phyloP scores from a whole-genome alignment of 108 stramenopile species.

The Cyclotella atomus region DNA sequence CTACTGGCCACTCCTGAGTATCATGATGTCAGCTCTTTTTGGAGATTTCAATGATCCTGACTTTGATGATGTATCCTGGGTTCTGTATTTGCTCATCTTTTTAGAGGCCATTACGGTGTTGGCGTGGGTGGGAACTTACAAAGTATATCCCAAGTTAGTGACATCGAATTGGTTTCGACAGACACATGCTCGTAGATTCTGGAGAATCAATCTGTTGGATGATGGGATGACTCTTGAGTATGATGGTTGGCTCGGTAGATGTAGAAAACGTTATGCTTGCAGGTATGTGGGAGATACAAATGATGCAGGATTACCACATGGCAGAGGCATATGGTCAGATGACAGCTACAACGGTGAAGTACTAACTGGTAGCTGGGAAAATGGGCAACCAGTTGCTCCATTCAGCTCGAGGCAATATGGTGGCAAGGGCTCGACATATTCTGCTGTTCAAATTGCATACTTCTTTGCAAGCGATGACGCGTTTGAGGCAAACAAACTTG shows the following conservation, averaged over 20 bases:
- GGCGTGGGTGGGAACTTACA: conserved; percentile 24
- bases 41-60: conserved; percentile 1
- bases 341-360: conserved; percentile 55
- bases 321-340: conserved; percentile 53
- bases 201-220: conserved; percentile 17
- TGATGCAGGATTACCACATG: conserved; percentile 49
- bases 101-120: conserved; percentile 30
- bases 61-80: not conserved
- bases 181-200: conserved; percentile 26
- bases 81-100: conserved; percentile 34
- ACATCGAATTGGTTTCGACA: conserved; percentile 38
- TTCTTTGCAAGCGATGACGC: conserved; percentile 48
- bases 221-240: conserved; percentile 39
- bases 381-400: conserved; percentile 52
- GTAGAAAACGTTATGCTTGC: conserved; percentile 32
- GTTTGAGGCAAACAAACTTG: conserved; percentile 36
- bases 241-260: conserved; percentile 15
- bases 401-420: conserved; percentile 48
- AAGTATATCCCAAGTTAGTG: conserved; percentile 45
- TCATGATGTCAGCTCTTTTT: conserved; percentile 21
- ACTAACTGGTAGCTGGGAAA: conserved; percentile 47
- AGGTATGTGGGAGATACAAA: conserved; percentile 44
- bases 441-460: conserved; percentile 42
- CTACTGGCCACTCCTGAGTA: conserved; percentile 42
- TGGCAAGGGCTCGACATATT: conserved; percentile 46